Percentiles rank a stretch among this genome's conserved stretches.
phyloP scores from a whole-genome alignment of 495 filamentous ascomycete genomes.

The Penicillium coffeae region DNA sequence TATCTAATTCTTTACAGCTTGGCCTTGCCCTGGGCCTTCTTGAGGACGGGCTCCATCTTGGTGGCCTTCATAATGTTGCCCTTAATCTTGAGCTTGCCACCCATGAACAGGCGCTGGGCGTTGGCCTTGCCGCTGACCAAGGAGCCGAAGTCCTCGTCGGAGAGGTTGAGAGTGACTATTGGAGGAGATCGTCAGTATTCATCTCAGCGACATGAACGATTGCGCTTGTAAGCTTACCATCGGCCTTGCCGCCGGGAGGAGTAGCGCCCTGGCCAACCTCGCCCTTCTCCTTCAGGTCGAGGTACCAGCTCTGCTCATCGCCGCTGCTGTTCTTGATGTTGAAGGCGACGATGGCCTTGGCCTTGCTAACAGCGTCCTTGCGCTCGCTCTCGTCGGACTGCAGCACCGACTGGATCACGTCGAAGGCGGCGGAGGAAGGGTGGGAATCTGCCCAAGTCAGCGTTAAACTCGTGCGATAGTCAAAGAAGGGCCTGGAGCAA shows the following conservation, averaged over 20 bases:
- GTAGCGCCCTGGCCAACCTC: conserved; percentile 70
- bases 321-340: conserved; percentile 82
- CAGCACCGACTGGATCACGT: conserved; percentile 76
- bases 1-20: conserved; percentile 65
- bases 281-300: conserved; percentile 90
- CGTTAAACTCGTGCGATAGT: conserved; percentile 1
- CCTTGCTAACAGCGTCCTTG: conserved; percentile 83
- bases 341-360: conserved; percentile 85
- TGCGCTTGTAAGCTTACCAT: conserved; percentile 52
- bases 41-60: conserved; percentile 89
- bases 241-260: conserved; percentile 69
- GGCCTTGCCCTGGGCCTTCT: conserved; percentile 81
- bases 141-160: conserved; percentile 79
- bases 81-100: conserved; percentile 94
- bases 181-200: neutral
- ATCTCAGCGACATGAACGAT: neutral
- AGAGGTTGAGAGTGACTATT: conserved; percentile 76
- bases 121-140: conserved; percentile 87
- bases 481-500: no score
- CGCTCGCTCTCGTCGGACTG: conserved; percentile 64
- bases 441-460: conserved; percentile 60
- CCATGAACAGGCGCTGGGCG: conserved; percentile 94
- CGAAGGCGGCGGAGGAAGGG: conserved; percentile 88
- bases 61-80: conserved; percentile 99
- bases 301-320: conserved; percentile 81